Evolutionary conservation across 257 asterid genomes (phyloP).

Genomic region (Fraxinus cuspidata): DNA sequence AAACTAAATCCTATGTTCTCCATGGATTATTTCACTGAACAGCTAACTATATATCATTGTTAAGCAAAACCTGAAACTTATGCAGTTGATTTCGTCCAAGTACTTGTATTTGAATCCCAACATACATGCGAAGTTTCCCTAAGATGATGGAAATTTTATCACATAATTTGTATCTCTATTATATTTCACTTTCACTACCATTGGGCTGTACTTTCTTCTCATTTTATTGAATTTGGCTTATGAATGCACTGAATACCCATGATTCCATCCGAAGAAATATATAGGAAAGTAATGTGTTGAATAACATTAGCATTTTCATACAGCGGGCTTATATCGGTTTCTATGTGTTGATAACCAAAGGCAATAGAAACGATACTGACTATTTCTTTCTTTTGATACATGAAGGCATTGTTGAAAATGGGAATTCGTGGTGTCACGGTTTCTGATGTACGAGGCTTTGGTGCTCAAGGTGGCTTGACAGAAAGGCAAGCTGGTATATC

Average conservation of each 20-base stretch:
- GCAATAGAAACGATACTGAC: conserved; percentile 12
- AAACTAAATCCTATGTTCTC: background rate
- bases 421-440: conserved; percentile 96
- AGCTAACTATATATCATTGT: background rate
- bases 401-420: conserved; percentile 81
- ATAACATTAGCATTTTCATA: background rate
- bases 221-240: background rate
- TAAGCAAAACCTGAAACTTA: background rate
- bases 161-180: background rate
- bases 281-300: background rate
- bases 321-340: background rate
- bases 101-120: background rate
- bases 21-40: background rate
- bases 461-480: conserved; percentile 90
- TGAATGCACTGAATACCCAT: background rate
- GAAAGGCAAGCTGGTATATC: conserved; percentile 90
- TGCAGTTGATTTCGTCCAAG: background rate
- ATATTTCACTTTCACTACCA: background rate
- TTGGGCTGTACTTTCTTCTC: background rate
- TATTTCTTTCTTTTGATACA: conserved; percentile 18
- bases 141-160: background rate
- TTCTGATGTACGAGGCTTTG: conserved; percentile 95
- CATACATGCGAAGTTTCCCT: background rate
- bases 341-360: background rate
- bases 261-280: background rate